Percentiles rank a stretch among this genome's conserved stretches.
Conservation (phyloP, 2,329 filamentous ascomycete species). For the Fonsecaea nubica region DNA sequence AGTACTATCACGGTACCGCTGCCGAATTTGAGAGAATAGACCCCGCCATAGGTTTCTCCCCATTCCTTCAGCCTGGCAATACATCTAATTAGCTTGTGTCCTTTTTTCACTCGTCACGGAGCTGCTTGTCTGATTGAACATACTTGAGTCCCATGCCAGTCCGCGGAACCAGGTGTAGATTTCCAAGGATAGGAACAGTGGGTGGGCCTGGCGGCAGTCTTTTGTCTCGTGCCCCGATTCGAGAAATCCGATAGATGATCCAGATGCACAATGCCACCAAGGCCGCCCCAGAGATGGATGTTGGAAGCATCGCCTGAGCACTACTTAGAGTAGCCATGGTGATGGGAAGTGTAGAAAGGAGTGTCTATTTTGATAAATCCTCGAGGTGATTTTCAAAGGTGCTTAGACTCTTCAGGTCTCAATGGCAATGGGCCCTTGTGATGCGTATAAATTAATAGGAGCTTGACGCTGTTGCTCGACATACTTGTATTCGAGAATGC, state of each 20-base stretch:
- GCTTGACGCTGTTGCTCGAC: too few species aligned
- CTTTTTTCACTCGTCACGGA: background rate
- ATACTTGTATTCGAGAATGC: too few species aligned
- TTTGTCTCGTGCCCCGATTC: slow-evolving; percentile 18
- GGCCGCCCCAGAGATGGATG: too few species aligned
- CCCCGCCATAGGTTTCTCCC: slow-evolving; percentile 15
- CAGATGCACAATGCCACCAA: too few species aligned
- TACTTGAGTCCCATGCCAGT: slow-evolving; percentile 13
- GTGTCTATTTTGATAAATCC: too few species aligned
- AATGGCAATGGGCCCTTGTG: too few species aligned
- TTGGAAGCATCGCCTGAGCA: too few species aligned
- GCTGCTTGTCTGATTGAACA: slow-evolving; percentile 4
- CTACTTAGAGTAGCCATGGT: too few species aligned
- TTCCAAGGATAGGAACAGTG: slow-evolving; percentile 17
- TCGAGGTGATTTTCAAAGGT: too few species aligned
- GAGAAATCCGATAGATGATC: background rate
- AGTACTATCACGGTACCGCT: slow-evolving; percentile 10
- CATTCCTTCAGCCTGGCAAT: slow-evolving; percentile 13
- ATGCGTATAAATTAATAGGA: too few species aligned
- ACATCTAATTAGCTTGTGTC: background rate
- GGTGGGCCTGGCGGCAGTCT: slow-evolving; percentile 21
- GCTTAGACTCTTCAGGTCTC: too few species aligned
- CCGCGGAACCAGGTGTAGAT: slow-evolving; percentile 17
- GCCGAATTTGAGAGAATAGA: slow-evolving; percentile 25
- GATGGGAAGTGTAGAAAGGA: too few species aligned